Evolutionary conservation across 768 basidiomycete species (phyloP), one percentile per base, ranked within the genome.

Genomic region (Coprinopsis cinerea): DNA sequence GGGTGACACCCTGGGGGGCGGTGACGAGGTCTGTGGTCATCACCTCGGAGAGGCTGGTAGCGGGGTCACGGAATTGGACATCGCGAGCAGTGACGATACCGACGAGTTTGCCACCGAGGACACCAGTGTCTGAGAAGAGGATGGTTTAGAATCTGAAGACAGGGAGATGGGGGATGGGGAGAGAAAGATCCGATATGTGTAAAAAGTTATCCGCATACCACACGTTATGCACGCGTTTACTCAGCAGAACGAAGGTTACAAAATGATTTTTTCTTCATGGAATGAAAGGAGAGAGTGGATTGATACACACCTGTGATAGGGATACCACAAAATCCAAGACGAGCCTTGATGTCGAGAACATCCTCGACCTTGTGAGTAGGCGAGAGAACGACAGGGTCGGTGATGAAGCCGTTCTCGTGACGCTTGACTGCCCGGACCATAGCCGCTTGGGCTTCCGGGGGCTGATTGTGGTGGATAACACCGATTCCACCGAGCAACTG

Each of bases 381-480:
- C 10, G 85, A 82, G 25, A 98, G 73, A 46, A 92, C 91, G 53
- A 97, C 78, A 13, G 96, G 96, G 57, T 96, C 92, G 46, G 88
- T 81, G 67, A 98, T 99, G 72, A 98, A 98, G 4, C 96, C 96
- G 62, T 98, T 99, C 69, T 98, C 95, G 64, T 94, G 95, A 60
- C 94, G 85, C 68, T 99, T 99, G 25, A 98, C 96, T 36, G 91
- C 89, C 55, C 91, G 86, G 59, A 98, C 92, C 94, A 98, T 98
- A 34, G 88, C 85, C 6, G 95, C 95, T 70, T 99, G 96, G 3
- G 81, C 79, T 37, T 81, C 82, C 0, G 92, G 62, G 1, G 83
- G 56, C 65, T 92, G 90, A 67, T 98, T 99, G 70, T 99, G 93
- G 66, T 99, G 95, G 59, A 98, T 97, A 62, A 98, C 90, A 70